A percentile compares a stretch with the other conserved stretches of the same genome.
phyloP scores from a whole-genome alignment of 441 rosid species.

The Mallotus japonicus region DNA sequence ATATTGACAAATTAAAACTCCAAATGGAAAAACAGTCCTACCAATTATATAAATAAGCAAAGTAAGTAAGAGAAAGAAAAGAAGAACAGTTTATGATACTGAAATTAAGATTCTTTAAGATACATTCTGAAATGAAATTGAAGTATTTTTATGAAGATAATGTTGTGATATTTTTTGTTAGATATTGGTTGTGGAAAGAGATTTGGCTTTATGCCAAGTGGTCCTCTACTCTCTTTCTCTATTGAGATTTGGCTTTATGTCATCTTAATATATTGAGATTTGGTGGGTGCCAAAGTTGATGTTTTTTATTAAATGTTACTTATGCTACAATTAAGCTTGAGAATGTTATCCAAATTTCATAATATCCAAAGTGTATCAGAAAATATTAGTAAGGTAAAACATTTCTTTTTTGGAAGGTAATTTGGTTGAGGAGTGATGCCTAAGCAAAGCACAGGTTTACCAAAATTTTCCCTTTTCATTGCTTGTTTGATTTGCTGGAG shows the following conservation, averaged over 20 bases:
- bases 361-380: too few species aligned
- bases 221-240: not conserved
- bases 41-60: too few species aligned
- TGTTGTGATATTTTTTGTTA: not conserved
- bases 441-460: constrained; percentile 19
- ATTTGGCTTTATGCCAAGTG: constrained; percentile 7
- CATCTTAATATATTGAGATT: constrained; percentile 5
- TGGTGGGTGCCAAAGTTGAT: constrained; percentile 11
- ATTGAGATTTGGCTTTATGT: too few species aligned
- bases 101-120: too few species aligned
- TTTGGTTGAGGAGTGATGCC: constrained; percentile 21
- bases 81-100: too few species aligned
- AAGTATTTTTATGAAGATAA: too few species aligned
- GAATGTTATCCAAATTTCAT: too few species aligned
- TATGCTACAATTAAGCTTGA: not conserved
- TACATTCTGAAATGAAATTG: too few species aligned
- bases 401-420: constrained; percentile 5
- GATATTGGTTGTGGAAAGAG: not conserved
- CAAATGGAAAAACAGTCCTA: too few species aligned
- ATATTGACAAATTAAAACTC: too few species aligned
- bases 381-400: not conserved
- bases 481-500: not conserved
- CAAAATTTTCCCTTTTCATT: not conserved
- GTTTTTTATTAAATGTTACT: not conserved
- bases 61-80: too few species aligned